Evolutionary conservation across 768 basidiomycete genomes (phyloP).

Genomic region (Suillus plorans): DNA sequence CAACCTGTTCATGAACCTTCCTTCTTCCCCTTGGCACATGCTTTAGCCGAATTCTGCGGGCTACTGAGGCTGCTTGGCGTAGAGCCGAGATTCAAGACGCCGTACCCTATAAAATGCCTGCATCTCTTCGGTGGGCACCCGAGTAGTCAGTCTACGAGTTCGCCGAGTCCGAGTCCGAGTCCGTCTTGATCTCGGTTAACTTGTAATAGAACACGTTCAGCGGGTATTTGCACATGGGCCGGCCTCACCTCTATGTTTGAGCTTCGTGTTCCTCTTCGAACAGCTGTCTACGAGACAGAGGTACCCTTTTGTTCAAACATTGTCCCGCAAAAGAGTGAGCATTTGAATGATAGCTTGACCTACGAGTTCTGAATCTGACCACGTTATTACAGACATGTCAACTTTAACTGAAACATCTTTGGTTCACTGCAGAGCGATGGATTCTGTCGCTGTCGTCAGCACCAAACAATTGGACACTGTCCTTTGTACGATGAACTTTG

Average conservation of each 20-base stretch:
- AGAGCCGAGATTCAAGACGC: neutral
- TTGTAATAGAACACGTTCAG: constrained; percentile 2
- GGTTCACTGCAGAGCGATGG: neutral
- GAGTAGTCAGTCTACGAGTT: neutral
- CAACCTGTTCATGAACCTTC: neutral
- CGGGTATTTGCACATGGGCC: neutral
- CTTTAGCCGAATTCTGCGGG: neutral
- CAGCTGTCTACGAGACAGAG: neutral
- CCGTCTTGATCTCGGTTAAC: neutral
- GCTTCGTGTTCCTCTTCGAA: constrained; percentile 1
- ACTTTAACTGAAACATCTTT: neutral
- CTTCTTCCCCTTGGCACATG: neutral
- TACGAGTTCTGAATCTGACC: neutral
- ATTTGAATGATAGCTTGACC: neutral
- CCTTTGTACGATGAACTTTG: neutral
- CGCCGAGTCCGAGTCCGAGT: neutral
- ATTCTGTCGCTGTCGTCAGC: neutral
- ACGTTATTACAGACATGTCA: neutral
- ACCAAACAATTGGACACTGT: neutral
- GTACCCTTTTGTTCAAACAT: neutral
- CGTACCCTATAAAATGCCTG: too few relatives aligned
- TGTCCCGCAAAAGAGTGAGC: neutral
- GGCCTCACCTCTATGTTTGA: neutral
- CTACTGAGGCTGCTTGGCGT: neutral
- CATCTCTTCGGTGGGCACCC: neutral